These are phyloP conservation scores for Dictyostelium firmibasis DNA, from an alignment of 78 protist genomes.

Conservation along the genomic window DNA sequence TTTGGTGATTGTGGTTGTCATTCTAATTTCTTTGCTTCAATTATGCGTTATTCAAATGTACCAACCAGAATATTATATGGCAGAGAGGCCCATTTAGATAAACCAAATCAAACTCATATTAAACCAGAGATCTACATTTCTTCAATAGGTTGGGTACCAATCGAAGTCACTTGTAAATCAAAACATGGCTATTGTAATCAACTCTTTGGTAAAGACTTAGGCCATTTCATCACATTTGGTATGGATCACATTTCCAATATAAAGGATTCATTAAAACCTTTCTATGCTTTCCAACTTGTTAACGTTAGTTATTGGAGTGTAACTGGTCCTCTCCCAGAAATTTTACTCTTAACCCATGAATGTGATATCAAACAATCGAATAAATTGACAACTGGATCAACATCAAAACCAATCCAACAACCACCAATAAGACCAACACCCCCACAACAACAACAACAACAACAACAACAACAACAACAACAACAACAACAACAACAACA, in stretches of 20 bases:
- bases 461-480: neutral
- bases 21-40: neutral
- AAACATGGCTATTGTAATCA: neutral
- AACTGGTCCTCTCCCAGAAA: neutral
- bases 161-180: neutral
- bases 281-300: neutral
- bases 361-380: neutral
- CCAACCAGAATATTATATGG: neutral
- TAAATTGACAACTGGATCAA: neutral
- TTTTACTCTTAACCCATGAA: neutral
- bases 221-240: neutral
- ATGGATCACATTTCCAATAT: neutral
- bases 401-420: neutral
- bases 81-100: neutral
- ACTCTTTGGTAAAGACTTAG: neutral
- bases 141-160: slow-evolving; percentile 15
- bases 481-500: neutral
- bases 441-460: neutral
- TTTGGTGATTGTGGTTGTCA: slow-evolving; percentile 22
- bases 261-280: neutral
- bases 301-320: neutral
- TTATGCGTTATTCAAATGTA: neutral
- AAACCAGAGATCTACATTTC: neutral
- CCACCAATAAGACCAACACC: neutral
- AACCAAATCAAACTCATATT: slow-evolving; percentile 14